Evolutionary conservation across 2,329 filamentous ascomycete genomes (phyloP).

Genomic region (Helicocarpus griseus): DNA sequence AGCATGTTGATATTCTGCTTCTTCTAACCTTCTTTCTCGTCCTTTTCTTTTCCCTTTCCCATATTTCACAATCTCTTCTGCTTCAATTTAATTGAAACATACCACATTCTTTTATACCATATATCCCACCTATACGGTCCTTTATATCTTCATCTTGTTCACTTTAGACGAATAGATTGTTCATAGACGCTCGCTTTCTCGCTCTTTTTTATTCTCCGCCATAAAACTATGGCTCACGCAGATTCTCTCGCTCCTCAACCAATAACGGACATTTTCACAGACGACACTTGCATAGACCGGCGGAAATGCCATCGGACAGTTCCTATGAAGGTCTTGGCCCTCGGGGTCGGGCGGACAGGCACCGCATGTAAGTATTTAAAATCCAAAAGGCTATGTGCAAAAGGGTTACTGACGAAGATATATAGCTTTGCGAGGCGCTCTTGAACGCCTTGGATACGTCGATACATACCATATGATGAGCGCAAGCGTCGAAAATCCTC

Average conservation of each 20-base stretch:
- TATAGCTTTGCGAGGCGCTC: slow-evolving; percentile 53
- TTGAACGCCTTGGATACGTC: slow-evolving; percentile 56
- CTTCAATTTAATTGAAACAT: background rate
- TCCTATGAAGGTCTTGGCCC: slow-evolving; percentile 62
- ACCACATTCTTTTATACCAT: background rate
- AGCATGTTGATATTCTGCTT: background rate
- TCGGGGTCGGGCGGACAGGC: slow-evolving; percentile 61
- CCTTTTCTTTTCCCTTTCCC: background rate
- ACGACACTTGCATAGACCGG: slow-evolving; percentile 58
- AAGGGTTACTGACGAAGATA: slow-evolving; percentile 6
- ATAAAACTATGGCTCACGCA: slow-evolving; percentile 12
- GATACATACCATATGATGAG: slow-evolving; percentile 69
- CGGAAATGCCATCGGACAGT: slow-evolving; percentile 55
- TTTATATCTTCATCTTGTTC: background rate
- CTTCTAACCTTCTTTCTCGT: background rate
- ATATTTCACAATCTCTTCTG: no score
- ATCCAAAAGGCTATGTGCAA: background rate
- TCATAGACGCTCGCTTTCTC: background rate
- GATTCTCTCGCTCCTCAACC: slow-evolving; percentile 32
- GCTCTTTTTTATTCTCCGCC: background rate
- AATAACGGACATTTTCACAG: slow-evolving; percentile 43
- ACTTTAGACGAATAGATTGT: background rate
- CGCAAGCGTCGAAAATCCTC: slow-evolving; percentile 57
- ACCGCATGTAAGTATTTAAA: slow-evolving; percentile 50
- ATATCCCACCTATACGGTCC: background rate